Percentiles rank a stretch among this genome's conserved stretches.
phyloP scores from a whole-genome alignment of 1,139 yeast genomes.

The Geotrichum australiense region DNA sequence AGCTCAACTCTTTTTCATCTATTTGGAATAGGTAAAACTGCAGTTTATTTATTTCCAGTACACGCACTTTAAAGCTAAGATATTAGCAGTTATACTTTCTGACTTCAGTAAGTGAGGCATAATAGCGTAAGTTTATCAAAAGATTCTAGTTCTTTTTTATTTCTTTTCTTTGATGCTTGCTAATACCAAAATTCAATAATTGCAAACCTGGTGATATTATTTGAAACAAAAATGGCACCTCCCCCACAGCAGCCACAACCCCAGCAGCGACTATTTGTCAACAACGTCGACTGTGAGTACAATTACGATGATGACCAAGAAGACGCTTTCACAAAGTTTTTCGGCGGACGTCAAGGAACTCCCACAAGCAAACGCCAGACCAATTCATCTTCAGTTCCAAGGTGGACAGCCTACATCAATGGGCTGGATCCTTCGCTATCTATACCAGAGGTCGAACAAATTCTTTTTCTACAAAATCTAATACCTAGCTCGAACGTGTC shows the following conservation, averaged over 20 bases:
- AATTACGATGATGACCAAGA: constrained; percentile 3
- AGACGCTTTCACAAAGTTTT: constrained; percentile 1
- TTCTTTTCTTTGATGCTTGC: too few relatives aligned
- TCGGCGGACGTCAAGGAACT: neutral
- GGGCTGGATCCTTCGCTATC: constrained; percentile 7
- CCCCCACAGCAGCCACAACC: constrained; percentile 3
- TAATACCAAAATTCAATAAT: too few relatives aligned
- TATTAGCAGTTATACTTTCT: too few relatives aligned
- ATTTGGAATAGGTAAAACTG: too few relatives aligned
- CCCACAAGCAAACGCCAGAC: neutral
- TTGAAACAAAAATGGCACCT: too few relatives aligned
- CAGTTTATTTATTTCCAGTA: too few relatives aligned
- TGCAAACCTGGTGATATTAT: too few relatives aligned
- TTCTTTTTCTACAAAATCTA: constrained; percentile 2
- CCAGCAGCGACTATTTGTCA: constrained; percentile 1
- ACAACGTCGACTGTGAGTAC: constrained; percentile 3
- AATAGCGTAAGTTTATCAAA: too few relatives aligned
- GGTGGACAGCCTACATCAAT: constrained; percentile 3
- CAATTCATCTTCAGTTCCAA: neutral
- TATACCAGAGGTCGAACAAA: neutral
- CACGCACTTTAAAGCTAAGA: too few relatives aligned
- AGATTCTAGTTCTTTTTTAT: too few relatives aligned
- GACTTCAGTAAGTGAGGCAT: too few relatives aligned
- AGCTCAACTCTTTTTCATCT: too few relatives aligned
- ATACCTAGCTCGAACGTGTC: constrained; percentile 1